phyloP scores from a whole-genome alignment of 352 stramenopile genomes.

The Elongisporangium senticosum region DNA sequence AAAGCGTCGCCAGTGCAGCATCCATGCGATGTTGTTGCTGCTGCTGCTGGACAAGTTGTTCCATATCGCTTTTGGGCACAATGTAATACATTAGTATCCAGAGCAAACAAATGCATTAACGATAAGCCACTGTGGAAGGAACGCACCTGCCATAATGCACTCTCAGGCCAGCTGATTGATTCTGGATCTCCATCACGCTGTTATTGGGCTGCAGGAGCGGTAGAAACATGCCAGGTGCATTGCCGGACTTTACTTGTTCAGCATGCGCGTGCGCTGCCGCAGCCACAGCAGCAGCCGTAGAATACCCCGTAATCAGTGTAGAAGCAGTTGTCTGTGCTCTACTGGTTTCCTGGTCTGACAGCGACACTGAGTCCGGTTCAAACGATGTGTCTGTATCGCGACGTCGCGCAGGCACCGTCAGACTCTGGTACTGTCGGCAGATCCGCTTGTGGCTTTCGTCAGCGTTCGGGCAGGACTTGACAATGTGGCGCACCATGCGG shows the following conservation, averaged over 20 bases:
- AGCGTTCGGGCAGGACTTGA: constrained; percentile 29
- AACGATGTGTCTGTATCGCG: background rate
- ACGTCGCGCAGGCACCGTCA: constrained; percentile 19
- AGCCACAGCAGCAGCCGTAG: background rate
- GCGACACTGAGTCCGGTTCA: background rate
- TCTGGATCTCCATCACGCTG: background rate
- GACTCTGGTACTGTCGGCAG: constrained; percentile 34
- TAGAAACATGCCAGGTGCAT: background rate
- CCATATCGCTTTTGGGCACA: background rate
- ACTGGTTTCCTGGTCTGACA: background rate
- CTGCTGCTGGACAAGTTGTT: background rate
- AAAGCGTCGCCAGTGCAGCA: background rate
- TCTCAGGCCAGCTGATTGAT: background rate
- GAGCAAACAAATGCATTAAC: background rate
- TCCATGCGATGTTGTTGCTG: background rate
- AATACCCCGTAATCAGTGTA: background rate
- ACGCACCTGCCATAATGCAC: background rate
- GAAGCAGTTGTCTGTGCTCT: background rate
- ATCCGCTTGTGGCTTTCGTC: constrained; percentile 39
- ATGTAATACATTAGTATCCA: background rate
- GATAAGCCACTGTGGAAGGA: background rate
- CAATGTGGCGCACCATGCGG: constrained; percentile 44
- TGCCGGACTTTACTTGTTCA: background rate
- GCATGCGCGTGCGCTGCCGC: background rate
- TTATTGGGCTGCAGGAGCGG: background rate